Percentiles rank a stretch among this genome's conserved stretches.
Evolutionary conservation across 2,329 filamentous ascomycete genomes (phyloP).

Genomic region (Claviceps pazoutovae): DNA sequence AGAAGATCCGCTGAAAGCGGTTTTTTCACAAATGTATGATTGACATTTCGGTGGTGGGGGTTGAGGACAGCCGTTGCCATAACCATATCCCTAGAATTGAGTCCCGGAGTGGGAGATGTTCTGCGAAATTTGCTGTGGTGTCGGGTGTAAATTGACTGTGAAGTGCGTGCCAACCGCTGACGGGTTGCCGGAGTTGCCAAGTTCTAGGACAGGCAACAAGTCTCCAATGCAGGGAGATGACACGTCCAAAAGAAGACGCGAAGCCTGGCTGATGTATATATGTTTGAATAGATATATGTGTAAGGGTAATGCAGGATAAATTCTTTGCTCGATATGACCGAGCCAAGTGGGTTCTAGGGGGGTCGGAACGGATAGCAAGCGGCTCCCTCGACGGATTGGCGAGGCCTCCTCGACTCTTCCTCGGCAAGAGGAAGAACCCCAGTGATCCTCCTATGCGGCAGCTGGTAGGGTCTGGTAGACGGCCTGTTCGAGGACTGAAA

Average conservation of each 20-base stretch:
- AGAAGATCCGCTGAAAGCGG: conserved; percentile 24
- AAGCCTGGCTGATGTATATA: conserved; percentile 1
- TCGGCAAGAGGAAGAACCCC: conserved; percentile 98
- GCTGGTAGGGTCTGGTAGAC: conserved; percentile 58
- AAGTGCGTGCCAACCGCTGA: neutral
- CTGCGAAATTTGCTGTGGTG: neutral
- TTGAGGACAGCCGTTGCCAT: conserved; percentile 49
- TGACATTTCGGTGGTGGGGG: conserved; percentile 33
- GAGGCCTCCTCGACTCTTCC: conserved; percentile 99
- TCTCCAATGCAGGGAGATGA: neutral
- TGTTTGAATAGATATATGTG: neutral
- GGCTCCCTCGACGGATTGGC: conserved; percentile 80
- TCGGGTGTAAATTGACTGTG: no score
- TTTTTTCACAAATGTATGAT: conserved; percentile 34
- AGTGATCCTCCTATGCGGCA: conserved; percentile 99
- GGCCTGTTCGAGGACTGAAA: conserved; percentile 35
- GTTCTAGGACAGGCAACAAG: conserved; percentile 2
- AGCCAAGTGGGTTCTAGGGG: conserved; percentile 56
- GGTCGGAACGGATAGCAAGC: conserved; percentile 91
- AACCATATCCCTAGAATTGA: conserved; percentile 41
- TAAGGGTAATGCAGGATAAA: neutral
- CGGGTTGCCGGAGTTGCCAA: conserved; percentile 1
- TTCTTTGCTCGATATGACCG: conserved; percentile 1
- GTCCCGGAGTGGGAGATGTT: neutral
- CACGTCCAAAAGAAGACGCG: neutral